Base-by-base conservation (phyloP, 371 early-diverging fungal genomes). In the Amoeboaphelidium occidentale region DNA sequence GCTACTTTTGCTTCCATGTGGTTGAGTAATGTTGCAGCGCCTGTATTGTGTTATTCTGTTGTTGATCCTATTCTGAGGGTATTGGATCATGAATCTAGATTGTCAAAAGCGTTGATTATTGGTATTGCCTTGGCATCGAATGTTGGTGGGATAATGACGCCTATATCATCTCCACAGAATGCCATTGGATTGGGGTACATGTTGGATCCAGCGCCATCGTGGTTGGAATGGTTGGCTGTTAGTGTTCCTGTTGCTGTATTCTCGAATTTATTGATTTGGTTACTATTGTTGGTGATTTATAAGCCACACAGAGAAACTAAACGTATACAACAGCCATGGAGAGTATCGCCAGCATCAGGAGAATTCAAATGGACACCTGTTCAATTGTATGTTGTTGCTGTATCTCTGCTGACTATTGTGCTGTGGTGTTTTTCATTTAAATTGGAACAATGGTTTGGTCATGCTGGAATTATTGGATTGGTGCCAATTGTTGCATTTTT, bases 21-120 rank as follows among this genome's bases (percentile, higher is more conserved):
- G 90, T 91, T 93, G 56, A 77, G 77, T 47, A 94, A 94, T 57
- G 96, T 94, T 2, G 96, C 96, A 2, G 90, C 96, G 0, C 96
- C 96, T 14, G 91, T 92, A 10, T 69, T 94, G 23, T 94, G 96
- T 64, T 89, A 91, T 55, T 86, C 88, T 25, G 62, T 94, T 52
- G 81, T 91, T 1, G 61, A 79, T 71, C 78, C 84, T 4, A 78
- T 84, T 44, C 59, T 84, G 42, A 72, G 81, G 28, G 77, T 75
- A 39, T 61, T 81, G 1, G 78, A 79, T 3, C 67, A 62, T 41
- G 67, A 68, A 46, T 74, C 74, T 0, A 64, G 76, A 0, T 88
- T 90, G 51, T 87, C 77, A 6, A 77, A 75, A 24, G 78, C 82
- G 48, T 66, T 94, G 25, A 72, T 94, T 25, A 64, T 94, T 2